Conservation (phyloP, 306 rosid species). For the Oemleria cerasiformis region DNA sequence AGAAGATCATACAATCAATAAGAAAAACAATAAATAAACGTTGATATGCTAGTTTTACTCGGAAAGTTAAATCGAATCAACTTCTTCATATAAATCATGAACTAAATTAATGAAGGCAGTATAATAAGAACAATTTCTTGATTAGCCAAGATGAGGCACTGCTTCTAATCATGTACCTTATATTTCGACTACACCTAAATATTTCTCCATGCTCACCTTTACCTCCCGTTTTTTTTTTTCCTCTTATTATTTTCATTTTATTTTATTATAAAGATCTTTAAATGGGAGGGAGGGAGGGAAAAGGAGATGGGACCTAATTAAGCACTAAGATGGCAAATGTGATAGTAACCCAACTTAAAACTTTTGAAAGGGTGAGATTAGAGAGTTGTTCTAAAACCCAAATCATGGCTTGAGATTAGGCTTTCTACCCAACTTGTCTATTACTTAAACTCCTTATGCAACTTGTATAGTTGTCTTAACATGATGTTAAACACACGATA, state of each 20-base stretch:
- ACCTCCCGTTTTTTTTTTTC: not conserved
- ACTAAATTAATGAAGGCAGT: no score
- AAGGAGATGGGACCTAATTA: not conserved
- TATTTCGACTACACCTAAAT: no score
- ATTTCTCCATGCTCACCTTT: no score
- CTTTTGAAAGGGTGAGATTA: not conserved
- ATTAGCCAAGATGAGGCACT: no score
- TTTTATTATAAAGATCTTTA: not conserved
- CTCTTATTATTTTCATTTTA: not conserved
- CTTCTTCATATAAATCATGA: no score
- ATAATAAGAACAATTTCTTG: no score
- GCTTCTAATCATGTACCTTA: no score
- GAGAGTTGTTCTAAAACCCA: not conserved
- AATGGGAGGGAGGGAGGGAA: not conserved
- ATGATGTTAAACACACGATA: not conserved
- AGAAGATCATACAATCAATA: no score
- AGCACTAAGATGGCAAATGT: not conserved
- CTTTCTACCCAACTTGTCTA: slow-evolving; percentile 8
- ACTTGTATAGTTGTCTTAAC: not conserved
- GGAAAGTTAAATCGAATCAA: no score
- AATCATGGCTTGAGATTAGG: slow-evolving; percentile 16
- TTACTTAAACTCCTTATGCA: slow-evolving; percentile 11
- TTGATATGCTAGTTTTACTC: no score
- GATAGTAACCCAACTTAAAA: not conserved
- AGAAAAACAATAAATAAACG: no score